Evolutionary conservation across 306 rosid species (phyloP).

Genomic region (Quercus dentata): DNA sequence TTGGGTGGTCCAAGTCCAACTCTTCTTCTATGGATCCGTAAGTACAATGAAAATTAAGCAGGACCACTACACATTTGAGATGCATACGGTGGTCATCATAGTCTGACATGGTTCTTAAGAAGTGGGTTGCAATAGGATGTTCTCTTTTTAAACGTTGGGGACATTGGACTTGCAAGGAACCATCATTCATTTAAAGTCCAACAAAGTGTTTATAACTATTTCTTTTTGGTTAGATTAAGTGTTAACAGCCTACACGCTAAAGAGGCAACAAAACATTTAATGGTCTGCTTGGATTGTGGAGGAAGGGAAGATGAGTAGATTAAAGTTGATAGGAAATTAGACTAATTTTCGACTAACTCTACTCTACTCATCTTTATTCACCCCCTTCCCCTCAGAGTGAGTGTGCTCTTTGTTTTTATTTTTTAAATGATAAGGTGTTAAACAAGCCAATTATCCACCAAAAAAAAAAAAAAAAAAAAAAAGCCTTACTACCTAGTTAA

Average conservation of each 20-base stretch:
- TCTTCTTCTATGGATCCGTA: conserved; percentile 5
- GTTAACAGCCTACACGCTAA: not conserved
- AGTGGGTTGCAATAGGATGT: conserved; percentile 23
- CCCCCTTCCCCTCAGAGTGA: too few species aligned
- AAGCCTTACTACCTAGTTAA: too few species aligned
- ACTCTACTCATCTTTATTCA: too few species aligned
- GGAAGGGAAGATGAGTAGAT: too few species aligned
- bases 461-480: too few species aligned
- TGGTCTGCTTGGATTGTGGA: too few species aligned
- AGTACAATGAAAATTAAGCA: not conserved
- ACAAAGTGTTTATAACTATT: not conserved
- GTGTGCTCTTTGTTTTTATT: too few species aligned
- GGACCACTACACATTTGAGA: not conserved
- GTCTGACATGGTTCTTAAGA: conserved; percentile 6
- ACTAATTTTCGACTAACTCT: too few species aligned
- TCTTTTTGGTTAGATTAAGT: not conserved
- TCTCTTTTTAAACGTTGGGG: not conserved
- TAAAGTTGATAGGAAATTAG: too few species aligned
- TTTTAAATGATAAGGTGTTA: too few species aligned
- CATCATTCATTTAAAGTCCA: not conserved
- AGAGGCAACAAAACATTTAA: not conserved
- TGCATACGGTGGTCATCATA: conserved; percentile 22
- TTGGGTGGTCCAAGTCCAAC: not conserved
- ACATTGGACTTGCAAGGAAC: too few species aligned
- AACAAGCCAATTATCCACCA: too few species aligned